Base-by-base conservation (phyloP, 257 asterid species). In the Leonotis leonurus region DNA sequence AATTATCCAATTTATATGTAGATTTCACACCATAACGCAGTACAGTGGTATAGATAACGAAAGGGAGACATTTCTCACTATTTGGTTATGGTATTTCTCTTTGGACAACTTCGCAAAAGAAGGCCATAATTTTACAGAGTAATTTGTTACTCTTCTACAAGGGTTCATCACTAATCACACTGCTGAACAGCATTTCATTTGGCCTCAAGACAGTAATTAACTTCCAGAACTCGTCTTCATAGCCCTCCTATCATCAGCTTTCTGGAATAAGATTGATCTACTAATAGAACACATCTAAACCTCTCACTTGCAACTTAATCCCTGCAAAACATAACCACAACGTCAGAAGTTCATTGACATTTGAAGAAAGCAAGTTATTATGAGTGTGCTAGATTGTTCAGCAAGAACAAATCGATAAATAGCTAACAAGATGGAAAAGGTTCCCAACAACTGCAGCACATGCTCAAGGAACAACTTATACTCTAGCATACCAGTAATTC, bases 261-360 rank as follows among this genome's bases (percentile, higher is more conserved):
- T 14, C 16, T 50, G 55, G 16, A 7, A 50, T 48, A 21, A 13
- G 52, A 14, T 14, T n/a, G 44, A 37, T 64, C 58, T 16, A 13
- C 67, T 13, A 37, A 57, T 33, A 7, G 39, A 33, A n/a, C 1
- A 3, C 7, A 17, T 6, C 46, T 30, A 11, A 22, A 13, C 41
- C 67, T 7, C 10, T 33, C 3, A 14, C 58, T 16, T n/a, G n/a
- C n/a, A 54, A 24, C 13, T 70, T 73, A 77, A 53, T 77, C 83
- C 83, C 83, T 77, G 72, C 60, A 58, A 53, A 46, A 4, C 20
- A 49, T 13, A 17, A 56, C 30, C 10, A 40, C 2, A 22, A 41
- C 17, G 17, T 61, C 27, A 50, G 48, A 26, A 65, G 44, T 32
- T 27, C 6, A 17, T 6, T 24, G 25, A 12, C 41, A 49, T 5